phyloP scores from a whole-genome alignment of 768 basidiomycete species.

The Trametes elegans region DNA sequence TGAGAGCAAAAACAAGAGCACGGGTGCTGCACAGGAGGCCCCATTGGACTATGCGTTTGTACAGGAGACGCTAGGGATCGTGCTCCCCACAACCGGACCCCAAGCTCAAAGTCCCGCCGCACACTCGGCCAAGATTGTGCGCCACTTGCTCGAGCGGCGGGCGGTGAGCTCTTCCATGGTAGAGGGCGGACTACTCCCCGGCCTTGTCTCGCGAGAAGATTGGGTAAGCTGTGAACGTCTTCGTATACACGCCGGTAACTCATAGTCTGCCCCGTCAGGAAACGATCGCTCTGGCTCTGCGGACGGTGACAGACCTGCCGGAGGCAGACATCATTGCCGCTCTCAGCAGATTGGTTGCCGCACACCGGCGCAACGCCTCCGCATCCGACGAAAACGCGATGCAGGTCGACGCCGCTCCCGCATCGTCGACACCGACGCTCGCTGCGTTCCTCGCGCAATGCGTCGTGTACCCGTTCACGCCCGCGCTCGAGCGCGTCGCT shows the following conservation, averaged over 20 bases:
- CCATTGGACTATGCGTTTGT: constrained; percentile 53
- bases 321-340: constrained; percentile 61
- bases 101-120: constrained; percentile 20
- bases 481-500: constrained; percentile 44
- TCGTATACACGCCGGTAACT: neutral
- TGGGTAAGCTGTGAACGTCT: constrained; percentile 50
- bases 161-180: constrained; percentile 63
- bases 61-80: constrained; percentile 50
- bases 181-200: constrained; percentile 52
- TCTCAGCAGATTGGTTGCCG: constrained; percentile 43
- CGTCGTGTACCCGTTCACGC: constrained; percentile 41
- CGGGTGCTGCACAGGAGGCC: neutral
- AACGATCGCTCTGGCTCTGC: constrained; percentile 49
- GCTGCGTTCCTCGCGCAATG: constrained; percentile 37
- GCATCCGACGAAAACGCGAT: constrained; percentile 25
- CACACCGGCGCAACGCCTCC: constrained; percentile 31
- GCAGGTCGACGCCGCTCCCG: constrained; percentile 36
- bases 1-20: constrained; percentile 13
- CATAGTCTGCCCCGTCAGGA: constrained; percentile 19
- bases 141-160: constrained; percentile 53
- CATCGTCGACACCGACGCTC: constrained; percentile 33
- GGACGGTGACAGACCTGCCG: constrained; percentile 57
- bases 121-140: constrained; percentile 58
- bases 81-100: constrained; percentile 41
- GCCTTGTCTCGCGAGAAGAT: constrained; percentile 53